These are phyloP conservation scores for Ceratorhiza oryzae-sativae DNA, from an alignment of 1,284 basidiomycete species.

Conservation along the genomic window DNA sequence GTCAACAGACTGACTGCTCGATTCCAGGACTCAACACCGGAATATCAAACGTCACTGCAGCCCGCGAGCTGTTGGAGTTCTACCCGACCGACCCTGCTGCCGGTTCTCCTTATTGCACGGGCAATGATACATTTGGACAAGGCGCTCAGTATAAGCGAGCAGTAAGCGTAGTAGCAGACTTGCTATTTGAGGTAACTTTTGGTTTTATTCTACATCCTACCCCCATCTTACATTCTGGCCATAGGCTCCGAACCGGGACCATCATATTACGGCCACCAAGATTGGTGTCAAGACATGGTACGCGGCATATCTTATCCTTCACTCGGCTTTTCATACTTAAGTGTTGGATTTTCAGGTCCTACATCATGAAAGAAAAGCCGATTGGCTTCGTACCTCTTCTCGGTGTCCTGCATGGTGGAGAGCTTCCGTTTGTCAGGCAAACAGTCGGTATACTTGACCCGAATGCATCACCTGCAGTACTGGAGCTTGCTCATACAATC, in stretches of 20 bases:
- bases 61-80: slow-evolving; percentile 9
- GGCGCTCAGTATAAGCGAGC: slow-evolving; percentile 33
- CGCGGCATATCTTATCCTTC: not conserved
- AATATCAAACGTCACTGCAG: slow-evolving; percentile 13
- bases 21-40: slow-evolving; percentile 6
- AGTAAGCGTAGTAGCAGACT: slow-evolving; percentile 24
- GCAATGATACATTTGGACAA: slow-evolving; percentile 23
- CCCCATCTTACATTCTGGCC: not conserved
- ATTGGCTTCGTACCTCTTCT: not conserved
- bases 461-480: not conserved
- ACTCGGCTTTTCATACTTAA: too few relatives aligned
- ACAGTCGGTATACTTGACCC: not conserved
- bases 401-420: slow-evolving; percentile 5
- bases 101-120: slow-evolving; percentile 39
- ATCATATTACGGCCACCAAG: slow-evolving; percentile 11
- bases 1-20: slow-evolving; percentile 2
- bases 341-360: not conserved
- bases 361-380: slow-evolving; percentile 2
- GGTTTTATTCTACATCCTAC: not conserved
- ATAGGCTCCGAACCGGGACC: slow-evolving; percentile 19
- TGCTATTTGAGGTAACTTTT: slow-evolving; percentile 10
- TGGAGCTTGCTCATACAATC: slow-evolving; percentile 10
- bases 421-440: slow-evolving; percentile 4
- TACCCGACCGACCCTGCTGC: slow-evolving; percentile 33
- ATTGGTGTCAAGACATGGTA: slow-evolving; percentile 28